These are phyloP conservation scores for Pyrus bretschneideri DNA, from an alignment of 306 rosid genomes.

Conservation along the genomic window DNA sequence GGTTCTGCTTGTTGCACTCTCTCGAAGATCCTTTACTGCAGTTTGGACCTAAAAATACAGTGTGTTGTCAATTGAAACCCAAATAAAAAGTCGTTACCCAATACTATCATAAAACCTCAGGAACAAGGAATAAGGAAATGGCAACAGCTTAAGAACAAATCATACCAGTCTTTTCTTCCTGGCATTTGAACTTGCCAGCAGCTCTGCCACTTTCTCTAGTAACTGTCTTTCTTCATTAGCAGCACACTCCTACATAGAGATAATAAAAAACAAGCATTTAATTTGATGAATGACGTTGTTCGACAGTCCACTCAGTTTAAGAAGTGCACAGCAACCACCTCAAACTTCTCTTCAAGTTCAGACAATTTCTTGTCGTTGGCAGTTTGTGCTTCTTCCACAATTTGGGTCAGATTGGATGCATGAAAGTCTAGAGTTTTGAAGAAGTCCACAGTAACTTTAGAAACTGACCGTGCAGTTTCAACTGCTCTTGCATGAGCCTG, in stretches of 20 bases:
- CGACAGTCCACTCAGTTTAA: constrained; percentile 5
- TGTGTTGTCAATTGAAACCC: neutral
- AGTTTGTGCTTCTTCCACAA: constrained; percentile 77
- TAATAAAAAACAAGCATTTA: neutral
- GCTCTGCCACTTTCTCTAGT: constrained; percentile 87
- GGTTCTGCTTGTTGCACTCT: constrained; percentile 80
- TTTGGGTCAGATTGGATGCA: constrained; percentile 71
- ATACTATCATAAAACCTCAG: neutral
- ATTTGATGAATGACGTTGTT: neutral
- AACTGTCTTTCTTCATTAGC: constrained; percentile 85
- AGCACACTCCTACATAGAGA: constrained; percentile 69
- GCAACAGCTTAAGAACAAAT: constrained; percentile 6
- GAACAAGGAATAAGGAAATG: neutral
- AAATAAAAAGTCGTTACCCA: neutral
- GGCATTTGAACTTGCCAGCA: constrained; percentile 81
- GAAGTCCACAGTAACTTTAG: constrained; percentile 81
- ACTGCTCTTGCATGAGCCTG: constrained; percentile 97
- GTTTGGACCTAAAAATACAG: constrained; percentile 60
- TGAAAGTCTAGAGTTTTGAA: constrained; percentile 74
- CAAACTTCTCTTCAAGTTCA: constrained; percentile 89
- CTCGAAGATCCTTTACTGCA: constrained; percentile 86
- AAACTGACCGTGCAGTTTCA: constrained; percentile 74
- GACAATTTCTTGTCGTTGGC: constrained; percentile 71
- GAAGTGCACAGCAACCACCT: constrained; percentile 45
- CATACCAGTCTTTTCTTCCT: constrained; percentile 90